Base-by-base conservation (phyloP, 2,329 filamentous ascomycete species). In the Xylariaceae sp. region DNA sequence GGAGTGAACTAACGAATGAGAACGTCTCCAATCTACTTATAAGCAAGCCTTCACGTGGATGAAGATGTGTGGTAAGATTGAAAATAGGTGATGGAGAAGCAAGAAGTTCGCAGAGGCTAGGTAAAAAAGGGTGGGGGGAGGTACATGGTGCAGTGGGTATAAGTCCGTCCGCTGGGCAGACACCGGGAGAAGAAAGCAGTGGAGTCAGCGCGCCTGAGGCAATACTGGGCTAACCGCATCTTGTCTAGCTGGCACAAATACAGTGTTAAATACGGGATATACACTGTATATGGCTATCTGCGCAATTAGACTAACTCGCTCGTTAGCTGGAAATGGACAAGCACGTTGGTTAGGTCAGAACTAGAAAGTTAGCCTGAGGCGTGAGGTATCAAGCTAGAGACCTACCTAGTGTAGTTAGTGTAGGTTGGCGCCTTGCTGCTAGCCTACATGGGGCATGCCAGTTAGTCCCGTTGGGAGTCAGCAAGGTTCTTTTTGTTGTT, bases 1-100 rank as follows among this genome's bases (percentile, higher is more conserved):
- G 52, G 46, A 36, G 44, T 30, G 21, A 9, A 21, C 29, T 8
- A 34, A 34, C 15, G 29, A 21, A 21, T 32, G 26, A 26, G 26
- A 26, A 26, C 5, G 29, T 46, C n/a, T n/a, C 16, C 18, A 22
- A 21, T 18, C 22, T n/a, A n/a, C n/a, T n/a, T n/a, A n/a, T n/a
- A 37, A 30, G 44, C 29, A 34, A 21, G 21, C 13, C 5, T 48
- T 44, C 16, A n/a, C 41, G 48, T 50, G 42, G 41, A 19, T 41
- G 21, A 43, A 46, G 44, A 30, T 36, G 32, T 46, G 29, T 16
- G 46, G 45, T 47, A 37, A 37, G 30, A 47, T 26, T 47, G 30
- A n/a, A 26, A 44, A 26, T 8, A n/a, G 41, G 4, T 5, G 15
- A 29, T 22, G 19, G 41, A 44, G 16, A 15, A 41, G 18, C 39